Percentiles rank a stretch among this genome's conserved stretches.
phyloP scores from a whole-genome alignment of 2,329 filamentous ascomycete species.

The Sporothrix protearum region DNA sequence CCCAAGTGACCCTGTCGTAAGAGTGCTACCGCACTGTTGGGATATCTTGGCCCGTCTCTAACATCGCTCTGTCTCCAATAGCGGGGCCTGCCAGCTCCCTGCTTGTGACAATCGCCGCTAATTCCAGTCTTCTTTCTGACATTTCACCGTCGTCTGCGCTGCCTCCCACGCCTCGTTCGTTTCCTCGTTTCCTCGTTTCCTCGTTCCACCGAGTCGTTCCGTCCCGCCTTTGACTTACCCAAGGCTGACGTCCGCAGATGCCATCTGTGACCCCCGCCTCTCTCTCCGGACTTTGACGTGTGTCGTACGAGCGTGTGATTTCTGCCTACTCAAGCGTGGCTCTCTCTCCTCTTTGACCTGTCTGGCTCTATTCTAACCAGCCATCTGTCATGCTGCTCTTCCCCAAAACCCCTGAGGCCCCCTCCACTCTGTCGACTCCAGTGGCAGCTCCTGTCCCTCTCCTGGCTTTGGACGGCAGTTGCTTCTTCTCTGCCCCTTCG shows the following conservation, averaged over 20 bases:
- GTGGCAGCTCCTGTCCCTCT: background rate
- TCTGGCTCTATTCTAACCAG: background rate
- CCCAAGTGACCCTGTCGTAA: slow-evolving; percentile 2
- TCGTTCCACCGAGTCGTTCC: background rate
- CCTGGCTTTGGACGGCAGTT: background rate
- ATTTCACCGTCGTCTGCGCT: background rate
- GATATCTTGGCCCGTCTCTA: background rate
- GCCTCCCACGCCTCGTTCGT: background rate
- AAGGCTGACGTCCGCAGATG: background rate
- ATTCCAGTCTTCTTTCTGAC: background rate
- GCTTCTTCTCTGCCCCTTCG: background rate
- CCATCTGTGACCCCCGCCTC: background rate
- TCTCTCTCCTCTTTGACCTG: background rate
- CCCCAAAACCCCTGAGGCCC: background rate
- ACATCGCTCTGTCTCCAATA: background rate
- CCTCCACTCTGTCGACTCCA: background rate
- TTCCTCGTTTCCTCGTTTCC: slow-evolving; percentile 4
- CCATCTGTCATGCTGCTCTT: background rate
- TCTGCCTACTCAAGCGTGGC: background rate
- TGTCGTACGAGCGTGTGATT: slow-evolving; percentile 9
- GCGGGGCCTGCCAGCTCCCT: background rate
- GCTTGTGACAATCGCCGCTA: background rate
- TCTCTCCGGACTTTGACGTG: background rate
- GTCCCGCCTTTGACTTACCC: slow-evolving; percentile 6
- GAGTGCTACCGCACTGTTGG: slow-evolving; percentile 18